These are phyloP conservation scores for Croton laevigatus DNA, from an alignment of 441 rosid genomes.

Conservation along the genomic window DNA sequence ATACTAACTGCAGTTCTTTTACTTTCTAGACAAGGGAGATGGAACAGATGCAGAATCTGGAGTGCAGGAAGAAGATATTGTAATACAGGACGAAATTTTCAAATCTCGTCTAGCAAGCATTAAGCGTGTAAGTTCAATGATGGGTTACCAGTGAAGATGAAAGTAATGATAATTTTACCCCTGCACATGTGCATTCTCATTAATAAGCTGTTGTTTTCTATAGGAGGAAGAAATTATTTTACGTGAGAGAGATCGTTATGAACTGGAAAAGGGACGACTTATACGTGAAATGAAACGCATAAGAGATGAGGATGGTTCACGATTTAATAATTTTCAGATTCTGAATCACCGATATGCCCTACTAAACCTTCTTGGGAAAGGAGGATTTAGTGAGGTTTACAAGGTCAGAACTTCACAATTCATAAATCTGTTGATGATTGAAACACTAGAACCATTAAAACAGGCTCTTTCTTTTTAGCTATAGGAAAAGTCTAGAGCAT, in stretches of 20 bases:
- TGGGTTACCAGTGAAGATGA: constrained; percentile 6
- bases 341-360: constrained; percentile 89
- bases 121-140: constrained; percentile 66
- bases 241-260: constrained; percentile 98
- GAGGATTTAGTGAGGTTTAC: constrained; percentile 99
- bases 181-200: constrained; percentile 7
- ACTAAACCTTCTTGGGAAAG: constrained; percentile 96
- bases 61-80: constrained; percentile 76
- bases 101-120: constrained; percentile 94
- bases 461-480: constrained; percentile 18
- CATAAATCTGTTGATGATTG: constrained; percentile 23
- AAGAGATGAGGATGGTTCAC: constrained; percentile 98
- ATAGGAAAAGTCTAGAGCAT: constrained; percentile 26
- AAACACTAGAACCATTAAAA: constrained; percentile 14
- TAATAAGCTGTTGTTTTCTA: constrained; percentile 27
- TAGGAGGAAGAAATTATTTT: constrained; percentile 89
- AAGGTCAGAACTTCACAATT: constrained; percentile 69
- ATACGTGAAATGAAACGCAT: constrained; percentile 98
- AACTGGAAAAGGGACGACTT: constrained; percentile 92
- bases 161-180: neutral
- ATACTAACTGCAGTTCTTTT: constrained; percentile 18
- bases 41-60: constrained; percentile 71
- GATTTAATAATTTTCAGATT: constrained; percentile 94
- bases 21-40: constrained; percentile 76
- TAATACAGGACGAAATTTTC: constrained; percentile 88